Evolutionary conservation across 2,329 filamentous ascomycete species (phyloP), one percentile per base, ranked within the genome.

Genomic region (Fusarium brachygibbosum): DNA sequence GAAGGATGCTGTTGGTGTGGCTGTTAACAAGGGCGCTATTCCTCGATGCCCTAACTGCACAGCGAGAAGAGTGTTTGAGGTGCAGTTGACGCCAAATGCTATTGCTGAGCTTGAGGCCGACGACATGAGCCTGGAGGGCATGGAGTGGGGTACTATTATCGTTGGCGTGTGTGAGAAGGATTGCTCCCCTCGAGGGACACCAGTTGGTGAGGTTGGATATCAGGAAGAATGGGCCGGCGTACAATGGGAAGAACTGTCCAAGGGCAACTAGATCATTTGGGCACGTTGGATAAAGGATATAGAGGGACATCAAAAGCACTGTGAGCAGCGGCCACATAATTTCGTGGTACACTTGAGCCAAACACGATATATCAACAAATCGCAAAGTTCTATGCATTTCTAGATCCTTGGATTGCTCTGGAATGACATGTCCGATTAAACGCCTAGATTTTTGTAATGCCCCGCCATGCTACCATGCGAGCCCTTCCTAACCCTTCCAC

Each of bases 131-230:
- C 75, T 91, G 21, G 86, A 97, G 83, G 96, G 94, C 0, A 99
- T 99, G 96, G 96, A 99, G 75, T 99, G 96, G 96, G 95, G 95
- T 0, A 98, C 94, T 1, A 87, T 99, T 11, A 88, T 99, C 60
- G 83, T 98, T 37, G 94, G 89, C 0, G 93, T 97, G 10, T 99
- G 96, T 78, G 88, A 86, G 69, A 87, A 82, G 76, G 93, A 98
- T 78, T 98, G 96, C 77, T 84, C 86, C 74, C 87, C 88, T 17
- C 79, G 79, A 8, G 86, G 87, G 1, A 85, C 88, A 9, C 79
- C 80, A 14, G 82, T 85, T 35, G 91, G 89, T 0, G 85, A 89
- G 75, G 87, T 90, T 1, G 93, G 90, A 2, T 98, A 97, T 80
- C 75, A 94, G 19, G 96, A 98, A 83, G 96, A 99, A 80, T 99